These are phyloP conservation scores for Thelephora terrestris DNA, from an alignment of 1,284 basidiomycete genomes.

Conservation along the genomic window DNA sequence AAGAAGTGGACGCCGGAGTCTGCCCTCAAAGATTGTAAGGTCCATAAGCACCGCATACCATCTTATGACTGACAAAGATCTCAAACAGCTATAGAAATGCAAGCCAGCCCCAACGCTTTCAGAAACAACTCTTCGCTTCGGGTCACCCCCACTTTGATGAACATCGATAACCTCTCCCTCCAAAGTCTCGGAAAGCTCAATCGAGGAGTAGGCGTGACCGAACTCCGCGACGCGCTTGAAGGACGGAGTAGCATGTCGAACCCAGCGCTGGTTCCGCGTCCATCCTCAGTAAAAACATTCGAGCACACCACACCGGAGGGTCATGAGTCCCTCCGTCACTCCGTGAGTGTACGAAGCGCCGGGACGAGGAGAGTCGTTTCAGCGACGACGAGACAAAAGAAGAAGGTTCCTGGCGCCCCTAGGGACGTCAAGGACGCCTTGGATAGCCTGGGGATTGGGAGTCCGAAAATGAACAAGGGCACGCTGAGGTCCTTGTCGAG, in stretches of 20 bases:
- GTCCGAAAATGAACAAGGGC: conserved; percentile 43
- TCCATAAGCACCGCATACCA: neutral
- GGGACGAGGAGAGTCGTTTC: conserved; percentile 22
- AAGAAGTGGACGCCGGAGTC: conserved; percentile 62
- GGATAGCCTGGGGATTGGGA: conserved; percentile 55
- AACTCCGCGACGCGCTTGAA: conserved; percentile 79
- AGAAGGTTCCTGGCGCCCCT: conserved; percentile 31
- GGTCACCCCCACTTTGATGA: conserved; percentile 77
- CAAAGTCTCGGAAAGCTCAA: conserved; percentile 69
- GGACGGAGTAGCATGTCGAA: conserved; percentile 74
- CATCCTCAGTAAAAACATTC: conserved; percentile 65
- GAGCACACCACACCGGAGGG: conserved; percentile 47
- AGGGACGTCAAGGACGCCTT: conserved; percentile 73
- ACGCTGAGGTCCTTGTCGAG: conserved; percentile 54
- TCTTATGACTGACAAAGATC: neutral
- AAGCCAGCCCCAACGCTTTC: conserved; percentile 45
- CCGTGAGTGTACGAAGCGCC: conserved; percentile 17
- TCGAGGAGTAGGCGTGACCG: conserved; percentile 73
- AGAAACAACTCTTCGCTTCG: conserved; percentile 61
- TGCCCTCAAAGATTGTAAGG: conserved; percentile 71
- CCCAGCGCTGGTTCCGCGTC: conserved; percentile 43
- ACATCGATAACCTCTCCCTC: conserved; percentile 78
- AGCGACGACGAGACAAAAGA: conserved; percentile 31
- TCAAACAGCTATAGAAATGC: conserved; percentile 46
- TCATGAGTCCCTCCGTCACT: conserved; percentile 30